phyloP scores from a whole-genome alignment of 192 early-diverging fungal species.

The Coemansia sp. region DNA sequence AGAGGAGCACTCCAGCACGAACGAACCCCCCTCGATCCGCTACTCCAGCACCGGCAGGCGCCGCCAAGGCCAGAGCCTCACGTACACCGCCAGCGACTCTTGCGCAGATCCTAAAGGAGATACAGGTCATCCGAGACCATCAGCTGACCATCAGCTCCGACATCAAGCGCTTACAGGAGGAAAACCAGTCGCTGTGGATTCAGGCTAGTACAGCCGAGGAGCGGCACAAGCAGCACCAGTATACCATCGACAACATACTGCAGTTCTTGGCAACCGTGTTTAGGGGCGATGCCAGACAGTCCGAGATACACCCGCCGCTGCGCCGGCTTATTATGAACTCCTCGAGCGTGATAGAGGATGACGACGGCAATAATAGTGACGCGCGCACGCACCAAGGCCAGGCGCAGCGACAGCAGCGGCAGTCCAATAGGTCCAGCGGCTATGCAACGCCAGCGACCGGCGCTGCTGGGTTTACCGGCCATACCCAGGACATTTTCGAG shows the following conservation, averaged over 20 bases:
- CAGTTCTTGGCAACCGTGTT: conserved; percentile 90
- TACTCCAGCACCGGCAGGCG: background rate
- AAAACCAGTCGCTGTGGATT: conserved; percentile 90
- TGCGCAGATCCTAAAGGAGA: conserved; percentile 66
- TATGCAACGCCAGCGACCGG: background rate
- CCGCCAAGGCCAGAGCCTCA: conserved; percentile 16
- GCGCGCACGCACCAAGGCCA: background rate
- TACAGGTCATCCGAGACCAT: conserved; percentile 87
- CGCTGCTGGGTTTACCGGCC: background rate
- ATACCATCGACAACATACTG: conserved; percentile 93
- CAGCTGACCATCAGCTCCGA: conserved; percentile 88
- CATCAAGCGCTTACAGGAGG: conserved; percentile 82
- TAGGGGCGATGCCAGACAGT: conserved; percentile 52
- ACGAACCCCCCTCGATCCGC: background rate
- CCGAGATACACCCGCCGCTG: conserved; percentile 40
- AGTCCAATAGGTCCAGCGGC: background rate
- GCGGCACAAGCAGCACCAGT: conserved; percentile 84
- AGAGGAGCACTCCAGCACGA: background rate
- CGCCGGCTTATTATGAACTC: conserved; percentile 34
- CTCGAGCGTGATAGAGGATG: background rate
- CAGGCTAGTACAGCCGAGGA: conserved; percentile 76
- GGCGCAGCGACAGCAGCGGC: conserved; percentile 11
- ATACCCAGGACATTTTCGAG: conserved; percentile 25
- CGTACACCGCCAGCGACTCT: conserved; percentile 28
- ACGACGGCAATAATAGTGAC: background rate